Percentiles rank a stretch among this genome's conserved stretches.
Evolutionary conservation across 139 green algal genomes (phyloP).

Genomic region (Chlorella sp.): DNA sequence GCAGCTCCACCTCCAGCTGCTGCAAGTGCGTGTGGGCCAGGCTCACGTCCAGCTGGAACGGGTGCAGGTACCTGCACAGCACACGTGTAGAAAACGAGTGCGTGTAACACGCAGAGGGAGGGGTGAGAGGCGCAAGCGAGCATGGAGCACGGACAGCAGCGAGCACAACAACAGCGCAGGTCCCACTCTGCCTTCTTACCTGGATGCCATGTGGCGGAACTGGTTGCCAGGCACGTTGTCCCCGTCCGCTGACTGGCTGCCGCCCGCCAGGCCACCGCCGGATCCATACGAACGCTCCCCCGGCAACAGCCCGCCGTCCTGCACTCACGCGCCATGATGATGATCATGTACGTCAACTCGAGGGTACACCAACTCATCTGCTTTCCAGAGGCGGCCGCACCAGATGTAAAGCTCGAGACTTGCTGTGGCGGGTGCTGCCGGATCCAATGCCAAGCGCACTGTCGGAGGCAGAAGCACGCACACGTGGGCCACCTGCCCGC

Average conservation of each 20-base stretch:
- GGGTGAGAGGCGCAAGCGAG: not conserved
- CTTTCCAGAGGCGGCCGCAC: too few relatives aligned
- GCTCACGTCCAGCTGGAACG: slow-evolving; percentile 18
- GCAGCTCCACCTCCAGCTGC: not conserved
- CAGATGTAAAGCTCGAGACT: too few relatives aligned
- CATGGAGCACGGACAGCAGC: not conserved
- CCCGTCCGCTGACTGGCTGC: not conserved
- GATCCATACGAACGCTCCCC: not conserved
- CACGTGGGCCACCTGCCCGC: too few relatives aligned
- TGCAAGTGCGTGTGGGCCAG: slow-evolving; percentile 7
- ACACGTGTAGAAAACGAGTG: too few relatives aligned
- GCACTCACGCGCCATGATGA: too few relatives aligned
- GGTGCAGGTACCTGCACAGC: slow-evolving; percentile 5
- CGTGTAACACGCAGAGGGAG: too few relatives aligned
- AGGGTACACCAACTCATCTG: too few relatives aligned
- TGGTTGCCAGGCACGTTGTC: not conserved
- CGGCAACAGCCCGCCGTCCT: too few relatives aligned
- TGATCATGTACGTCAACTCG: too few relatives aligned
- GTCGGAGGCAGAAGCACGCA: not conserved
- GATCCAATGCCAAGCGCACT: not conserved
- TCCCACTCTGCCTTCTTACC: not conserved
- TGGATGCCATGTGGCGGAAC: slow-evolving; percentile 18
- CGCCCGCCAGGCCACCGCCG: not conserved
- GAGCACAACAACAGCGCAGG: not conserved
- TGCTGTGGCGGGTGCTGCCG: too few relatives aligned